phyloP scores from a whole-genome alignment of 768 basidiomycete genomes.

The Chiua virens region DNA sequence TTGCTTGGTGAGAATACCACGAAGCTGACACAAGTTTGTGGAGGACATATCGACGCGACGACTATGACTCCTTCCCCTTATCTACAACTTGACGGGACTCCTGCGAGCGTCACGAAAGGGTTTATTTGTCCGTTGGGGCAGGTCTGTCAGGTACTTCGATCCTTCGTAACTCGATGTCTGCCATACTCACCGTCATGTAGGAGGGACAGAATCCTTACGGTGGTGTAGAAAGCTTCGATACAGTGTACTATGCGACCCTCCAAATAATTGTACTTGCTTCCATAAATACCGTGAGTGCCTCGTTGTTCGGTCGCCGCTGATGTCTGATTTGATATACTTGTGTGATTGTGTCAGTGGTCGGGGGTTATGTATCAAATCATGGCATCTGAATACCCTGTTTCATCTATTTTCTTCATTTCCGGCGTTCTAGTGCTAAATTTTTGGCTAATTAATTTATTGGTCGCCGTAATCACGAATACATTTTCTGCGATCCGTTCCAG shows the following conservation, averaged over 20 bases:
- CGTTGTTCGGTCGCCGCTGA: not conserved
- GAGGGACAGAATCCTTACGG: slow-evolving; percentile 64
- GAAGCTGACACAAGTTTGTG: slow-evolving; percentile 24
- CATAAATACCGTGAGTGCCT: slow-evolving; percentile 63
- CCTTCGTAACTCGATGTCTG: not conserved
- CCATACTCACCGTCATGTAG: slow-evolving; percentile 32
- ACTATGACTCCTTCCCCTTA: slow-evolving; percentile 49
- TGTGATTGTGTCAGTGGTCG: slow-evolving; percentile 54
- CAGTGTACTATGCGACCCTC: slow-evolving; percentile 74
- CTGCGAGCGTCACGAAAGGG: slow-evolving; percentile 59
- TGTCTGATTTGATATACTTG: no score
- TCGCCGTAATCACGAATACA: slow-evolving; percentile 94
- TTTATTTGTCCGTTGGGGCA: slow-evolving; percentile 90
- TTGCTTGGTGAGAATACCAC: slow-evolving; percentile 52
- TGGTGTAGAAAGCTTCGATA: slow-evolving; percentile 82
- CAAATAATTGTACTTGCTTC: slow-evolving; percentile 86
- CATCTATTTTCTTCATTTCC: slow-evolving; percentile 83
- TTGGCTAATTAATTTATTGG: slow-evolving; percentile 90
- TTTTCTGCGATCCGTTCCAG: slow-evolving; percentile 85
- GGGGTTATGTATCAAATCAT: slow-evolving; percentile 86
- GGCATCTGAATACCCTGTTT: slow-evolving; percentile 87
- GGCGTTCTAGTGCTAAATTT: slow-evolving; percentile 88
- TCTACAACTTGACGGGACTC: slow-evolving; percentile 38
- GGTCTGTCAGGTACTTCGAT: slow-evolving; percentile 62
- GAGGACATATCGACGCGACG: slow-evolving; percentile 70